Conservation (phyloP, 2,329 filamentous ascomycete genomes). For the Knufia fluminis region DNA sequence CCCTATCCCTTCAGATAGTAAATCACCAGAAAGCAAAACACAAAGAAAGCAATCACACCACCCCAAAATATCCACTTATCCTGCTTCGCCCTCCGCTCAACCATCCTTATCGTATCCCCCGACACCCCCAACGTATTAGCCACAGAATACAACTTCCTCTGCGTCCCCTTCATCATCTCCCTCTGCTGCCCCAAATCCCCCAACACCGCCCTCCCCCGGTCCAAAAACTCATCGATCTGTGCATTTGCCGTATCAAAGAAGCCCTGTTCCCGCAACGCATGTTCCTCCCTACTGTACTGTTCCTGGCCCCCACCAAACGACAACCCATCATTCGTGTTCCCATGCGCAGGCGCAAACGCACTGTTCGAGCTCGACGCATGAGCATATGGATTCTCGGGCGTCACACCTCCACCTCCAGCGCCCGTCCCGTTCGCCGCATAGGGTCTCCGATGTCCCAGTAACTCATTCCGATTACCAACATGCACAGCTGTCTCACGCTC, state of each 20-base stretch:
- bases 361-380: constrained; percentile 41
- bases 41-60: constrained; percentile 75
- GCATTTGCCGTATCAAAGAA: constrained; percentile 76
- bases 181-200: constrained; percentile 81
- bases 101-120: constrained; percentile 94
- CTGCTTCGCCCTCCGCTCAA: constrained; percentile 81
- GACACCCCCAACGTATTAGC: constrained; percentile 89
- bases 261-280: constrained; percentile 78
- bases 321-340: constrained; percentile 29
- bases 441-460: constrained; percentile 68
- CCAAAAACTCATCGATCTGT: constrained; percentile 88
- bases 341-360: constrained; percentile 31
- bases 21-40: constrained; percentile 85
- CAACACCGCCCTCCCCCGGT: constrained; percentile 79
- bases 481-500: constrained; percentile 64
- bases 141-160: constrained; percentile 80
- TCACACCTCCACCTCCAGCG: constrained; percentile 33
- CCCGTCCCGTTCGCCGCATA: constrained; percentile 45
- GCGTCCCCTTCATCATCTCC: constrained; percentile 91
- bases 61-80: constrained; percentile 98
- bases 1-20: constrained; percentile 51
- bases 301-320: constrained; percentile 38
- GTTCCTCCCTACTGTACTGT: constrained; percentile 63
- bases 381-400: constrained; percentile 89
- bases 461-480: constrained; percentile 65